These are phyloP conservation scores for Ceratocystis cubensis DNA, from an alignment of 2,329 filamentous ascomycete genomes.

Conservation along the genomic window DNA sequence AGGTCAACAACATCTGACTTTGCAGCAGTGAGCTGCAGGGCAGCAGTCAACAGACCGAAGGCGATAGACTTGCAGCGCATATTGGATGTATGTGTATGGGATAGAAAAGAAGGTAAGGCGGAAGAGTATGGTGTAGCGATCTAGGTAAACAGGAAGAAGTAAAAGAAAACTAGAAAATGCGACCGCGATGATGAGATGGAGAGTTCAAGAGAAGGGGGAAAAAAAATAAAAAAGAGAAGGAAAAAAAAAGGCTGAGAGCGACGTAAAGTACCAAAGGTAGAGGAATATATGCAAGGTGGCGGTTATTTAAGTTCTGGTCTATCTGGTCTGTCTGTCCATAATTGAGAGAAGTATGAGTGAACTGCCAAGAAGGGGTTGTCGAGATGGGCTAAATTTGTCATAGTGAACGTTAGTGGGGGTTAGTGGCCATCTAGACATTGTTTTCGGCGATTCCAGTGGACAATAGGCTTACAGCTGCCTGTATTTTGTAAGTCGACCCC, in stretches of 20 bases:
- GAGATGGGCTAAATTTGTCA: neutral
- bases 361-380: too few species aligned
- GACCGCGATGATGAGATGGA: slow-evolving; percentile 14
- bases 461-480: neutral
- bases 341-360: neutral
- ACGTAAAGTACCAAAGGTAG: neutral
- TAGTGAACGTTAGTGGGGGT: too few species aligned
- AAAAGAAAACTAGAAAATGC: slow-evolving; percentile 13
- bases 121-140: slow-evolving; percentile 13
- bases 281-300: slow-evolving; percentile 21
- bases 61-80: slow-evolving; percentile 42
- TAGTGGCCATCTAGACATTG: neutral
- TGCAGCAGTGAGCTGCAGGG: slow-evolving; percentile 47
- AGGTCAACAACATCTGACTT: slow-evolving; percentile 74
- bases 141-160: slow-evolving; percentile 6
- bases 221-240: slow-evolving; percentile 20
- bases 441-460: neutral
- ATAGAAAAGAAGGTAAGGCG: slow-evolving; percentile 9
- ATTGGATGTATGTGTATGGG: slow-evolving; percentile 24
- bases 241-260: slow-evolving; percentile 19
- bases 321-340: neutral
- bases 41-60: slow-evolving; percentile 43
- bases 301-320: slow-evolving; percentile 12
- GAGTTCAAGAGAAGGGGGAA: slow-evolving; percentile 13
- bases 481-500: slow-evolving; percentile 3